phyloP scores from a whole-genome alignment of 345 rosid genomes.

The Eucalyptus cloeziana region DNA sequence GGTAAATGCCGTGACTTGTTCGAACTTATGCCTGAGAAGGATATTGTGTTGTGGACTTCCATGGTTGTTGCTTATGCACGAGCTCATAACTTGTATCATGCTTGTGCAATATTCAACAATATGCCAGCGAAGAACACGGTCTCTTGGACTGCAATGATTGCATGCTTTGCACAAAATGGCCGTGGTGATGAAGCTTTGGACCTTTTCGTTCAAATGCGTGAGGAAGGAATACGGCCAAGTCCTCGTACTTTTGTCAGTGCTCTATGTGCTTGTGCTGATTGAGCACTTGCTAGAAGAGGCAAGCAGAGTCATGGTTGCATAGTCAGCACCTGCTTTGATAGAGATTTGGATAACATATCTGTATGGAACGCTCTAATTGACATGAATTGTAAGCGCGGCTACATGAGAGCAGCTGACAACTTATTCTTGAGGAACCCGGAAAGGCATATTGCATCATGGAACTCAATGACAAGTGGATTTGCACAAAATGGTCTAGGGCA shows the following conservation, averaged over 20 bases:
- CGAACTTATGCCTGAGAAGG: slow-evolving; percentile 13
- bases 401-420: slow-evolving; percentile 6
- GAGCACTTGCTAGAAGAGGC: slow-evolving; percentile 22
- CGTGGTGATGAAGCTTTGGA: slow-evolving; percentile 8
- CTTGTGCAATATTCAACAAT: slow-evolving; percentile 7
- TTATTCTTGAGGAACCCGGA: slow-evolving; percentile 7
- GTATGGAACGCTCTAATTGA: slow-evolving; percentile 21
- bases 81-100: slow-evolving; percentile 17
- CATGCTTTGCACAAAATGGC: slow-evolving; percentile 17
- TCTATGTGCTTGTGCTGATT: slow-evolving; percentile 27
- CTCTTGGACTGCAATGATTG: slow-evolving; percentile 31
- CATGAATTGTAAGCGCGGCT: slow-evolving; percentile 27
- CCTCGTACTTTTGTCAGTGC: slow-evolving; percentile 15
- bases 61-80: slow-evolving; percentile 14
- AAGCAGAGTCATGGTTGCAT: slow-evolving; percentile 26
- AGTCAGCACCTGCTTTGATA: background rate
- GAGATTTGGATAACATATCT: slow-evolving; percentile 1
- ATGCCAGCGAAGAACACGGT: slow-evolving; percentile 18
- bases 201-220: slow-evolving; percentile 17
- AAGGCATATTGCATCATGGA: slow-evolving; percentile 31
- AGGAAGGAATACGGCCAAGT: slow-evolving; percentile 12
- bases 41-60: slow-evolving; percentile 33
- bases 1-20: slow-evolving; percentile 3
- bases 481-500: slow-evolving; percentile 26
- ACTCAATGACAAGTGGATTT: slow-evolving; percentile 22